Evolutionary conservation across 495 filamentous ascomycete genomes (phyloP).

Genomic region (Talaromyces adpressus): DNA sequence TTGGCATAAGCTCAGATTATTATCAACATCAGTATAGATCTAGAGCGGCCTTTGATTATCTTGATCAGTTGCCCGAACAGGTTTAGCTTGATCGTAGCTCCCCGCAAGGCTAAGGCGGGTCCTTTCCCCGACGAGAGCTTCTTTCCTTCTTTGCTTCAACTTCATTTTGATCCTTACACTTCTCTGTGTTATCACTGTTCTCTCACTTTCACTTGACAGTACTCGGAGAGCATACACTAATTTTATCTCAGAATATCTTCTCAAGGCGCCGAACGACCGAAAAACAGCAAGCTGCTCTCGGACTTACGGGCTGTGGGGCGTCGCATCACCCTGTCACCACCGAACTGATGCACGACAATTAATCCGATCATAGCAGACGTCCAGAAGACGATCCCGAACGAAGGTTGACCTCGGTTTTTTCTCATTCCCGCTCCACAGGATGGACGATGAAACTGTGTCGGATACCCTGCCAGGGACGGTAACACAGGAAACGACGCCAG

Average conservation of each 20-base stretch:
- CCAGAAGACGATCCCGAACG: background rate
- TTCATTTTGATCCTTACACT: background rate
- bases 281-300: background rate
- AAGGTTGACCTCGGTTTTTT: background rate
- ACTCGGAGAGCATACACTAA: too few species aligned
- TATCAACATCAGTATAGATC: too few species aligned
- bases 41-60: background rate
- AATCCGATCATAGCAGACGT: background rate
- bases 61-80: background rate
- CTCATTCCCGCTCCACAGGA: background rate
- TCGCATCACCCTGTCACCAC: background rate
- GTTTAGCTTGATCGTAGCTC: background rate
- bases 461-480: background rate
- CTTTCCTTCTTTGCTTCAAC: background rate
- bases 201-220: too few species aligned
- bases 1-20: too few species aligned
- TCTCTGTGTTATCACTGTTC: background rate
- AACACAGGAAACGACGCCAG: background rate
- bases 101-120: constrained; percentile 6
- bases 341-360: background rate
- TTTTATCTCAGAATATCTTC: too few species aligned
- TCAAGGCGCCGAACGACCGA: background rate
- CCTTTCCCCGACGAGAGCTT: constrained; percentile 2
- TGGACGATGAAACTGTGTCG: background rate
- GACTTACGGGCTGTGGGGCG: background rate